These are phyloP conservation scores for Elaeagnus macrophylla DNA, from an alignment of 306 rosid genomes.

Conservation along the genomic window DNA sequence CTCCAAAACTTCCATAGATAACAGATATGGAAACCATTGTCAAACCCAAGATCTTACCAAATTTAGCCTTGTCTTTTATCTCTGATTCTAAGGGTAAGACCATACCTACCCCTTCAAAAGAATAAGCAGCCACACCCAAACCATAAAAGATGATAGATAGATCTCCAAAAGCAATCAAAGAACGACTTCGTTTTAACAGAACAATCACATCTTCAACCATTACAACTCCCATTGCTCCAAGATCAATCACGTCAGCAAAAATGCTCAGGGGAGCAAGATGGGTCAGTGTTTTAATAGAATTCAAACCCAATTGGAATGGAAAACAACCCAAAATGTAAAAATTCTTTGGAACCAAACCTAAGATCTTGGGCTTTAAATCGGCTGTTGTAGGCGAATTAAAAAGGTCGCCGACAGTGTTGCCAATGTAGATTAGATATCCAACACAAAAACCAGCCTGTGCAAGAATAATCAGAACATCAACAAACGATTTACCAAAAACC, in stretches of 20 bases:
- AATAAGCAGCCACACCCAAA: slow-evolving; percentile 42
- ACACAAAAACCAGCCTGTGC: slow-evolving; percentile 49
- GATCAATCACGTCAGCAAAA: slow-evolving; percentile 45
- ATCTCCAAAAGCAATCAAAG: slow-evolving; percentile 29
- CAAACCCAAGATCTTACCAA: slow-evolving; percentile 28
- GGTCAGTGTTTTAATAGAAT: slow-evolving; percentile 35
- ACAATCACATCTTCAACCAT: slow-evolving; percentile 27
- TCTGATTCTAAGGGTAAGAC: slow-evolving; percentile 49
- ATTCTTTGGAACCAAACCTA: slow-evolving; percentile 31
- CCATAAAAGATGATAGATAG: slow-evolving; percentile 40
- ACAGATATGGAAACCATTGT: slow-evolving; percentile 33
- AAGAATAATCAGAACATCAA: slow-evolving; percentile 33
- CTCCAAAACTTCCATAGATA: slow-evolving; percentile 38
- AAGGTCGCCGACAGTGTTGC: slow-evolving; percentile 35
- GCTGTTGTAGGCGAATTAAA: slow-evolving; percentile 14
- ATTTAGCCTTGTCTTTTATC: slow-evolving; percentile 38
- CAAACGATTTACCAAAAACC: slow-evolving; percentile 24
- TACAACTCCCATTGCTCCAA: slow-evolving; percentile 46
- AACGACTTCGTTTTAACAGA: slow-evolving; percentile 11
- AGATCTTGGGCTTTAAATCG: slow-evolving; percentile 10
- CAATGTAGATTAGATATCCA: slow-evolving; percentile 43
- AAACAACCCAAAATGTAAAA: slow-evolving; percentile 42
- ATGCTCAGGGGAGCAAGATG: slow-evolving; percentile 46
- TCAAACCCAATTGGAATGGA: slow-evolving; percentile 44
- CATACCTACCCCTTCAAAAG: slow-evolving; percentile 53